Conservation (phyloP, 495 filamentous ascomycete species). For the Neurospora sp. region DNA sequence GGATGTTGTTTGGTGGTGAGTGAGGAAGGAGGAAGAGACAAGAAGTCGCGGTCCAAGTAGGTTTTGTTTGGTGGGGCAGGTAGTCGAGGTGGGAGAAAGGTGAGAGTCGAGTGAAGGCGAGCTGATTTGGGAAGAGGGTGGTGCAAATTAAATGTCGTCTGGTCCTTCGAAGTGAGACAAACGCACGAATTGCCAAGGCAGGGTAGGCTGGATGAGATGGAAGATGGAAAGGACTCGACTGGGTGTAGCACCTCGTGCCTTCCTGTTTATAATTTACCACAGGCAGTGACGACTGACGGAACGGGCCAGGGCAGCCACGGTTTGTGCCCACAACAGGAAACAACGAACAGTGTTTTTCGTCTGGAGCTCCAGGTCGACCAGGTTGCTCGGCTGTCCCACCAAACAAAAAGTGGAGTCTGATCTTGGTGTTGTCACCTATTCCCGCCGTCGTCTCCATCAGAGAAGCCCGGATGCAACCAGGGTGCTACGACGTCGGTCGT, state of each 20-base stretch:
- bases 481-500: background rate
- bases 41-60: background rate
- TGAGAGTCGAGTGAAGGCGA: background rate
- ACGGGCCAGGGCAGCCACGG: background rate
- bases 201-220: background rate
- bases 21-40: background rate
- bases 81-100: background rate
- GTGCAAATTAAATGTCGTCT: slow-evolving; percentile 2
- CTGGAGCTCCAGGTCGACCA: background rate
- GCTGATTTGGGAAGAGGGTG: background rate
- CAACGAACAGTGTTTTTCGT: background rate
- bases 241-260: background rate
- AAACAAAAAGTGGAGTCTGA: background rate
- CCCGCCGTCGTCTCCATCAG: background rate
- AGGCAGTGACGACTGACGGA: background rate
- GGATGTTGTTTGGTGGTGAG: background rate
- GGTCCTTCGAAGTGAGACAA: background rate
- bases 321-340: background rate
- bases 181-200: background rate
- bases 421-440: background rate
- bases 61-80: background rate
- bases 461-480: background rate
- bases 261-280: background rate
- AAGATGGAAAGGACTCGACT: background rate
- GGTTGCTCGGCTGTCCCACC: background rate